Percentiles rank a stretch among this genome's conserved stretches.
Evolutionary conservation across 106 monocot genomes (phyloP).

Genomic region (Vanilla planifolia): DNA sequence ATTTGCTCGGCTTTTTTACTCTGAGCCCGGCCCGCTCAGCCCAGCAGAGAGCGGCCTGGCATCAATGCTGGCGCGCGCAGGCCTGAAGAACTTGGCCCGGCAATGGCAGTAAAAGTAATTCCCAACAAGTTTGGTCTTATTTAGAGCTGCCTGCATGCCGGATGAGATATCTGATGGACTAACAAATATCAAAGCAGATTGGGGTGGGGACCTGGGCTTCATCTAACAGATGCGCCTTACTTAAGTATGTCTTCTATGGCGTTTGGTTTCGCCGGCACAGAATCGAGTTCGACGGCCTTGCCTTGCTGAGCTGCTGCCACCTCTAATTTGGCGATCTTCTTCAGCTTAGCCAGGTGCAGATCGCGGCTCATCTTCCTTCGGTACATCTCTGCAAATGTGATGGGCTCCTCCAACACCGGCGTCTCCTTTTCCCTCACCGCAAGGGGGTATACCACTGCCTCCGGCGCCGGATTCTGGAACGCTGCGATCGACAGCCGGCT

Average conservation of each 20-base stretch:
- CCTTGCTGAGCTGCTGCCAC: not conserved
- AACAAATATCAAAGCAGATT: too few relatives aligned
- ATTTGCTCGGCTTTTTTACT: too few relatives aligned
- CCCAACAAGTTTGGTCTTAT: too few relatives aligned
- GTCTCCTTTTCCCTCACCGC: constrained; percentile 72
- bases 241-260: not conserved
- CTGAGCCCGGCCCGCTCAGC: too few relatives aligned
- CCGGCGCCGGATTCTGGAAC: constrained; percentile 87
- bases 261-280: constrained; percentile 1
- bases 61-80: too few relatives aligned
- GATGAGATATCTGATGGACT: too few relatives aligned
- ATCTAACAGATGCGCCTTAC: too few relatives aligned
- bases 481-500: constrained; percentile 81
- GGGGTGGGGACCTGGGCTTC: too few relatives aligned
- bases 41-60: too few relatives aligned
- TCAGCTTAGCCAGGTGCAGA: constrained; percentile 71
- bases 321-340: constrained; percentile 61
- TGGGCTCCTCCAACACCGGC: constrained; percentile 71
- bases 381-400: constrained; percentile 87
- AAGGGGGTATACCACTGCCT: constrained; percentile 74
- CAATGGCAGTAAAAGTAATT: too few relatives aligned
- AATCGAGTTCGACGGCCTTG: not conserved
- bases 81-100: too few relatives aligned
- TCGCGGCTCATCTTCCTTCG: constrained; percentile 73
- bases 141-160: too few relatives aligned